Base-by-base conservation (phyloP, 345 rosid species). In the Populus tremula region DNA sequence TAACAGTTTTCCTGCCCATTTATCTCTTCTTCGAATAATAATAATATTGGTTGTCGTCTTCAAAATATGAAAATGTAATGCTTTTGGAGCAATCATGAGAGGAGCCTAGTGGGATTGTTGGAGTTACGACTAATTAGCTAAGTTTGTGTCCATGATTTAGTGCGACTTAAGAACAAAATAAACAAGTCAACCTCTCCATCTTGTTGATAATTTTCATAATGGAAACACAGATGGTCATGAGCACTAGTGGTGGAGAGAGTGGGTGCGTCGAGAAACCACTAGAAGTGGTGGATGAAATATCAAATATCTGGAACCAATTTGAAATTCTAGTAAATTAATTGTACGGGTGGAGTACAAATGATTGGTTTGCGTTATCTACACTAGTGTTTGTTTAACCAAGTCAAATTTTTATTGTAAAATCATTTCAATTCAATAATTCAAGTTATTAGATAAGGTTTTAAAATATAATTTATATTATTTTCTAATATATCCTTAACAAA, bases 101-200 rank as follows among this genome's bases (percentile, higher is more conserved):
- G 61, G 68, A 53, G 29, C 41, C 31, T 56, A 21, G 43, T 49
- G 75, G 16, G 31, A n/a, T 29, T n/a, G 67, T n/a, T 29, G 31
- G 47, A 39, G 59, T 5, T 50, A 80, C 75, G 83, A 80, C 77
- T 85, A 27, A 27, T 27, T 74, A 83, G 84, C 76, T 79, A 75
- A 76, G 76, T 67, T 84, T 49, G 77, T 71, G 88, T 87, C 88
- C 81, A 84, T 73, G 6, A 66, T 75, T 83, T 61, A 88, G 88
- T 88, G 93, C 76, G 75, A 86, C 80, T 70, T 70, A 67, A 76
- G 76, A 74, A 17, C 8, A 23, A 74, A 74, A 5, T 62, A 59
- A 50, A 27, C 0, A 25, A 64, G 85, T 81, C 85, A 82, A 82
- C 82, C 53, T 70, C 76, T 36, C 35, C 61, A 38, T 16, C 72